Percentiles rank a stretch among this genome's conserved stretches.
Conservation (phyloP, 805 yeast genomes). For the Metschnikowia shivogae region DNA sequence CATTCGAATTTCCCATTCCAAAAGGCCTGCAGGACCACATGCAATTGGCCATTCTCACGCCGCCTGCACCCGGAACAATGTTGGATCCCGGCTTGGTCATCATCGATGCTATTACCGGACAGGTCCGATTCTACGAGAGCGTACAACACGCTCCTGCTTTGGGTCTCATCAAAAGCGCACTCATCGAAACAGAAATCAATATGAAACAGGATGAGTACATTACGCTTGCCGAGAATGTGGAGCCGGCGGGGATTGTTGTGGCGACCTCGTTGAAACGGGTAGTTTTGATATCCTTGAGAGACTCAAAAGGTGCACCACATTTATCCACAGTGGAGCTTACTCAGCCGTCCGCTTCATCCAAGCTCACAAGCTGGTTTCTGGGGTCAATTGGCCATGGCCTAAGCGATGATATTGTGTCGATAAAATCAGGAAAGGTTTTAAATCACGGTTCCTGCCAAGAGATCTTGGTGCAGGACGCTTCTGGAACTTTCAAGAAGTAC, state of each 20-base stretch:
- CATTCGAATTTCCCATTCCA: constrained; percentile 49
- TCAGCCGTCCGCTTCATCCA: constrained; percentile 8
- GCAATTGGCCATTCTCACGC: constrained; percentile 56
- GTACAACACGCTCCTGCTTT: constrained; percentile 66
- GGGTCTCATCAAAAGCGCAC: constrained; percentile 47
- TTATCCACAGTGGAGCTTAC: constrained; percentile 32
- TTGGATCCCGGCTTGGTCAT: constrained; percentile 68
- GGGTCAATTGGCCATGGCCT: constrained; percentile 13
- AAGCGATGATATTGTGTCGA: constrained; percentile 52
- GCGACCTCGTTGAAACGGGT: constrained; percentile 71
- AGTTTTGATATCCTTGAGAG: constrained; percentile 58
- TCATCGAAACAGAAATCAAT: constrained; percentile 41
- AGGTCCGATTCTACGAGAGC: constrained; percentile 66
- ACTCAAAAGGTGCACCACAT: constrained; percentile 60
- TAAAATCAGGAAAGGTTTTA: constrained; percentile 49
- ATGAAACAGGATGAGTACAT: constrained; percentile 49
- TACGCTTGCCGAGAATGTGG: constrained; percentile 53
- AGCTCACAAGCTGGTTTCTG: constrained; percentile 11
- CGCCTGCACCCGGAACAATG: constrained; percentile 49
- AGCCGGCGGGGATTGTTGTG: constrained; percentile 69
- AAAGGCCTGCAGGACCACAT: constrained; percentile 11
- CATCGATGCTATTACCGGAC: constrained; percentile 56
- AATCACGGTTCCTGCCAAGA: constrained; percentile 46
- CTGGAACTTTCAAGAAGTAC: constrained; percentile 36
- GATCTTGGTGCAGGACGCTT: constrained; percentile 43